Percentiles rank a stretch among this genome's conserved stretches.
These are phyloP conservation scores for Warburgia ugandensis DNA, from an alignment of 164 flowering plant genomes.

Conservation along the genomic window DNA sequence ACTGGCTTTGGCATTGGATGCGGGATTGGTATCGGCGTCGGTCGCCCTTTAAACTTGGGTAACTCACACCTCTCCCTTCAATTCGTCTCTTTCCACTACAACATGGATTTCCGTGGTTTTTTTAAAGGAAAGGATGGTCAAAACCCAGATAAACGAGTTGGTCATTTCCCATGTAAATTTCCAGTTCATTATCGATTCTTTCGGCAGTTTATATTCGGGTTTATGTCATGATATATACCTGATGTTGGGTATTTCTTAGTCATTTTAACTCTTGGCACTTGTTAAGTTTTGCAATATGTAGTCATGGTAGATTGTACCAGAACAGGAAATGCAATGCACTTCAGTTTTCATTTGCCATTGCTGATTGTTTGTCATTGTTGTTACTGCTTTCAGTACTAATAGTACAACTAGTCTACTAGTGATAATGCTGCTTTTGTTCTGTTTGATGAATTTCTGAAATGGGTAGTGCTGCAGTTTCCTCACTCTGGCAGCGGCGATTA, in stretches of 20 bases:
- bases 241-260: no score
- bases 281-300: neutral
- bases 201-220: no score
- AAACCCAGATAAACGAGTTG: neutral
- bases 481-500: no score
- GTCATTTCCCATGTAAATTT: neutral
- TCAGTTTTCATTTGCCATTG: neutral
- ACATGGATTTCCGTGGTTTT: neutral
- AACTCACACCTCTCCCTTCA: neutral
- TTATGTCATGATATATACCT: no score
- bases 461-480: no score
- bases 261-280: neutral
- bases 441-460: no score
- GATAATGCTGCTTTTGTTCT: no score
- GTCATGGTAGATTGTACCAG: no score
- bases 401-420: no score
- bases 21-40: slow-evolving; percentile 91
- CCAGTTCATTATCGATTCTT: neutral
- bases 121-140: neutral
- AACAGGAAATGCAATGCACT: no score
- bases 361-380: neutral
- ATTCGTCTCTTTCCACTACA: neutral
- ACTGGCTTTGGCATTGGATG: slow-evolving; percentile 97
- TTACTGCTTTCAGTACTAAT: no score
- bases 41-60: slow-evolving; percentile 79